These are phyloP conservation scores for Penicillium vulpinum DNA, from an alignment of 2,329 filamentous ascomycete genomes.

Conservation along the genomic window DNA sequence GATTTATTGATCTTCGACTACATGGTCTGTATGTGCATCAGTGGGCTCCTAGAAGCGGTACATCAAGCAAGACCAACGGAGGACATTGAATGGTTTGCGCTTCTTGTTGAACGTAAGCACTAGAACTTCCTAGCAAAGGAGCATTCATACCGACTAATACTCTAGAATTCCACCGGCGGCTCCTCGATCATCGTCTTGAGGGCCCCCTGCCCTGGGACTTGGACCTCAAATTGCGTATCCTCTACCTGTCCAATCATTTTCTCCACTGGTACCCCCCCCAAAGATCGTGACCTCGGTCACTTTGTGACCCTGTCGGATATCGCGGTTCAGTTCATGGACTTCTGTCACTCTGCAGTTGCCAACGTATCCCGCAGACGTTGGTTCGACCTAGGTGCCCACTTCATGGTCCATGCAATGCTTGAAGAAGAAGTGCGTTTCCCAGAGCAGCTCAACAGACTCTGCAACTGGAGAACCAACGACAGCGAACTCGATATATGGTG, in stretches of 20 bases:
- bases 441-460: conserved; percentile 45
- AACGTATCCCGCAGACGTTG: conserved; percentile 39
- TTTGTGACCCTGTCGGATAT: conserved; percentile 42
- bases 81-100: conserved; percentile 25
- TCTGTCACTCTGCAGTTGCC: conserved; percentile 44
- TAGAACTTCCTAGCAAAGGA: neutral
- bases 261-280: conserved; percentile 34
- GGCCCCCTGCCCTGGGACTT: conserved; percentile 41
- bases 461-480: conserved; percentile 46
- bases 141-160: neutral
- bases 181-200: conserved; percentile 41
- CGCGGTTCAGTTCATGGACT: conserved; percentile 50
- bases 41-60: conserved; percentile 42
- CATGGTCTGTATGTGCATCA: conserved; percentile 50
- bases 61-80: conserved; percentile 6
- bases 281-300: conserved; percentile 10
- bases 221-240: conserved; percentile 50
- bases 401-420: conserved; percentile 53
- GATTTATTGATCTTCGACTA: conserved; percentile 61
- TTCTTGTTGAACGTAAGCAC: conserved; percentile 31
- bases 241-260: conserved; percentile 50
- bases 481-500: conserved; percentile 33
- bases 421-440: conserved; percentile 49
- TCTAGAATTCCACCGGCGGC: conserved; percentile 46
- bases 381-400: conserved; percentile 49